phyloP scores from a whole-genome alignment of 345 rosid species.

The Raphanus raphanistrum region DNA sequence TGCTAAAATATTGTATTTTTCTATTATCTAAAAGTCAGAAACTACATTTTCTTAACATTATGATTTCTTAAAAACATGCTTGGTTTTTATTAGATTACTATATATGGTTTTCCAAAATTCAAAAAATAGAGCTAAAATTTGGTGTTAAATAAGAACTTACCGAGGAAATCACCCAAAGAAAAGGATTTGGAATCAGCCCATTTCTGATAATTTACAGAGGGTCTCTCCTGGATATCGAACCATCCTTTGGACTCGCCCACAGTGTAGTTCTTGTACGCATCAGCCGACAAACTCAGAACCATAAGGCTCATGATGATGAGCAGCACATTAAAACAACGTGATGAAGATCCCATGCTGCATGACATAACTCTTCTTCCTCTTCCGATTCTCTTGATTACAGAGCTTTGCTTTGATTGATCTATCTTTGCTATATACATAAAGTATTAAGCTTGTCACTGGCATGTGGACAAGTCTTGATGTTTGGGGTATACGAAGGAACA shows the following conservation, averaged over 20 bases:
- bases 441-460: slow-evolving; percentile 21
- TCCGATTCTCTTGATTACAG: background rate
- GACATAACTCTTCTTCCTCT: slow-evolving; percentile 5
- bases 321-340: slow-evolving; percentile 10
- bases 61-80: too few species aligned
- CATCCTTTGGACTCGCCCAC: slow-evolving; percentile 85
- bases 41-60: background rate
- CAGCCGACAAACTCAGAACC: slow-evolving; percentile 36
- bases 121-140: background rate
- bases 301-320: background rate
- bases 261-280: slow-evolving; percentile 82
- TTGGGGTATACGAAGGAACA: slow-evolving; percentile 21
- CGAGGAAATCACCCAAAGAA: slow-evolving; percentile 88
- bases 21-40: background rate
- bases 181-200: slow-evolving; percentile 78
- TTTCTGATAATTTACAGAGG: slow-evolving; percentile 67
- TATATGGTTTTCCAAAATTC: too few species aligned
- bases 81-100: too few species aligned
- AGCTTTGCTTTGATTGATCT: background rate
- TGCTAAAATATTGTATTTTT: background rate
- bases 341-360: slow-evolving; percentile 21
- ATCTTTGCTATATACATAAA: slow-evolving; percentile 23
- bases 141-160: slow-evolving; percentile 49
- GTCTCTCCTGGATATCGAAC: slow-evolving; percentile 56
- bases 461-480: slow-evolving; percentile 34